Conservation (phyloP, 305 asterid species). For the Nicotiana rustica region DNA sequence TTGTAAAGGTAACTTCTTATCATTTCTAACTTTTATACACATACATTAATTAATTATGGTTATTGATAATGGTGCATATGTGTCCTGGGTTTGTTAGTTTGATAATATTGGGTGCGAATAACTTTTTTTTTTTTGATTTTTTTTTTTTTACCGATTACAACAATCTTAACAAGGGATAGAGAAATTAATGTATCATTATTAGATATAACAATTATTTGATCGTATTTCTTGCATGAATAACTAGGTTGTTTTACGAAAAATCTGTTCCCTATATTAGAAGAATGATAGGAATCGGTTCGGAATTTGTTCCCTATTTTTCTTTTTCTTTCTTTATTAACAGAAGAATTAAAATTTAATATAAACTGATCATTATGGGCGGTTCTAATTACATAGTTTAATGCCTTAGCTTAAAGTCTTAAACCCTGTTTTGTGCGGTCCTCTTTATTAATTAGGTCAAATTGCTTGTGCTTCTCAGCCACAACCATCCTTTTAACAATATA, state of each 20-base stretch:
- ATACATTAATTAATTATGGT: no score
- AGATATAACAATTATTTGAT: not conserved
- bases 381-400: not conserved
- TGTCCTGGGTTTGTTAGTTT: no score
- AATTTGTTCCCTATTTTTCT: no score
- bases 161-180: not conserved
- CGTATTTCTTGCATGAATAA: not conserved
- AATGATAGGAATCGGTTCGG: no score
- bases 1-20: not conserved
- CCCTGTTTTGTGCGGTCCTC: not conserved
- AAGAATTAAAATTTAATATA: not conserved
- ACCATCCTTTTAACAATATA: not conserved
- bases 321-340: not conserved
- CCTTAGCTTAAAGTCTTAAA: not conserved
- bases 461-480: slow-evolving; percentile 2
- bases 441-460: not conserved
- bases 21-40: no score
- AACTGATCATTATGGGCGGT: not conserved
- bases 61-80: no score
- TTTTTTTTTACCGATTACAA: no score
- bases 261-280: no score
- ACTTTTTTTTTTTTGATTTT: no score
- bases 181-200: not conserved
- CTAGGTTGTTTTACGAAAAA: not conserved
- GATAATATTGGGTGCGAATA: no score